Evolutionary conservation across 192 early-diverging fungal genomes (phyloP), one percentile per base, ranked within the genome.

Genomic region (Backusella circina): DNA sequence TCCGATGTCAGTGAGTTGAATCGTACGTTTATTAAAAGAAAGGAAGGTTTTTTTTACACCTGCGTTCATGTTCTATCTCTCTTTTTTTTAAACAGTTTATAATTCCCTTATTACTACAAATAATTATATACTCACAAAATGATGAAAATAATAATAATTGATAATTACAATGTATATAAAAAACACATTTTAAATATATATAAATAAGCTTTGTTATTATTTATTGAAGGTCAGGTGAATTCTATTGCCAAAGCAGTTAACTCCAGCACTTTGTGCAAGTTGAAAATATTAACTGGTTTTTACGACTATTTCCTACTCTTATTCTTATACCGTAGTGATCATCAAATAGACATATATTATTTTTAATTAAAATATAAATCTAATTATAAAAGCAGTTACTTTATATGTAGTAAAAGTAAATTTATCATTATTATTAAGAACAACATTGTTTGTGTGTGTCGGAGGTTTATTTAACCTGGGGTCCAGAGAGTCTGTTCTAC

Each of bases 381-480:
- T 16, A 18, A 41, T 41, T 41, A 41, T 41, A 41, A 16, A 41
- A 15, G 16, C 4, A 15, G 16, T 16, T 41, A 18, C 39, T 41
- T 41, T 41, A 15, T 41, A 41, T 38, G 7, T 47, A 47, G 44
- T 47, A 47, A 47, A 47, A n/a, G 39, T 41, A 41, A 15, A 41
- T 41, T 3, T 41, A 41, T 38, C 37, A 38, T 10, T 4, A 41
- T 12, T 41, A 41, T 12, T 41, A 41, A 41, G 13, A 18, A 18
- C 18, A 18, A 15, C 18, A 47, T 12, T 61, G n/a, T 51, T 2
- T 28, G 54, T 61, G 54, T 61, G 23, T 28, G 54, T 61, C 54
- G 54, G 54, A 61, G 54, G 54, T 61, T 61, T 61, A 61, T 61
- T 61, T 61, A 61, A 61, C 54, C 54, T 61, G 54, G 54, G 54